Conservation (phyloP, 441 rosid species). For the Adansonia gregorii region DNA sequence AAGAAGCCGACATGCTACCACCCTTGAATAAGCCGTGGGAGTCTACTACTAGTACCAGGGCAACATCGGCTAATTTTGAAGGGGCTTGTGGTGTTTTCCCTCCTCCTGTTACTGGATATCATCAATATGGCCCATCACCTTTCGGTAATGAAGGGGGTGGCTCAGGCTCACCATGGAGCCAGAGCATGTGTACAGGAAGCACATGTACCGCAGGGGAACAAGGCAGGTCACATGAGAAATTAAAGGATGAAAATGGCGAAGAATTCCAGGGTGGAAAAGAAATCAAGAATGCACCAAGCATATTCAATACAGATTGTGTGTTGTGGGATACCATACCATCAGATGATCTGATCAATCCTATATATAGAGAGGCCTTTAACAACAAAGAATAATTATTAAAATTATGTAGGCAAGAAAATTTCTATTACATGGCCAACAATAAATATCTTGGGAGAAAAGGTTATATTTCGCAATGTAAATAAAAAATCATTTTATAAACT, state of each 20-base stretch:
- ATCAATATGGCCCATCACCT: constrained; percentile 44
- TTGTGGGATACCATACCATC: constrained; percentile 63
- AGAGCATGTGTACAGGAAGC: constrained; percentile 58
- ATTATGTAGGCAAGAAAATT: constrained; percentile 20
- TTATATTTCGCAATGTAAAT: constrained; percentile 38
- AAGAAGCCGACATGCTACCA: constrained; percentile 53
- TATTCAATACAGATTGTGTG: constrained; percentile 60
- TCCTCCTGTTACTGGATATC: constrained; percentile 38
- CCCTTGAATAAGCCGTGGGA: constrained; percentile 57
- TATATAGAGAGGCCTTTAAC: constrained; percentile 31
- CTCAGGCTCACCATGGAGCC: constrained; percentile 58
- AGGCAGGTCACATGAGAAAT: constrained; percentile 38
- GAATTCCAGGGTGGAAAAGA: constrained; percentile 50
- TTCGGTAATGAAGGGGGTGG: constrained; percentile 46
- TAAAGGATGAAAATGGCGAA: constrained; percentile 44
- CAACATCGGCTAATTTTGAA: constrained; percentile 38
- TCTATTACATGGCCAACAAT: constrained; percentile 30
- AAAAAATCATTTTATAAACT: constrained; percentile 28
- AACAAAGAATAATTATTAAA: constrained; percentile 1
- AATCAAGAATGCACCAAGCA: constrained; percentile 43
- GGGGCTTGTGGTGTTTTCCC: constrained; percentile 49
- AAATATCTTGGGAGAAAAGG: constrained; percentile 26
- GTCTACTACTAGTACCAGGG: constrained; percentile 18
- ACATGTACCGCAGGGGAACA: constrained; percentile 55
- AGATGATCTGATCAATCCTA: constrained; percentile 56